Percentiles rank a stretch among this genome's conserved stretches.
Conservation (phyloP, 768 basidiomycete genomes). For the Rickenella mellea region DNA sequence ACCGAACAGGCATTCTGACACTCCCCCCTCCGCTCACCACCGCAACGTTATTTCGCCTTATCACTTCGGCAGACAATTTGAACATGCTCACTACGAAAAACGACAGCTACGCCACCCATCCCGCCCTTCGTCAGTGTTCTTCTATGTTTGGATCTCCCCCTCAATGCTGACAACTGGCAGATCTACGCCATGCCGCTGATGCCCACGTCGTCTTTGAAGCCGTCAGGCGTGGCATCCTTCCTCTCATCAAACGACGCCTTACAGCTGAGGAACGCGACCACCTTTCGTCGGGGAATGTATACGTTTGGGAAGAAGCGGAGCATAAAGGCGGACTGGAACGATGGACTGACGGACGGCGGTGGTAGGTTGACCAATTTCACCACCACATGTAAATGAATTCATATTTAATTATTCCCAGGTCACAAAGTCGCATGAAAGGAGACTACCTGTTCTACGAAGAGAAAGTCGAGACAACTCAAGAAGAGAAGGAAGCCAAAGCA, state of each 20-base stretch:
- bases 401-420: conserved; percentile 34
- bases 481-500: conserved; percentile 71
- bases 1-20: background rate
- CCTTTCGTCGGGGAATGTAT: conserved; percentile 63
- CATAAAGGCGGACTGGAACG: conserved; percentile 61
- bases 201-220: conserved; percentile 72
- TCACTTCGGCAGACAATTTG: too few species aligned
- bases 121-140: conserved; percentile 20
- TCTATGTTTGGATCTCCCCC: background rate
- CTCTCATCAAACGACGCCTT: conserved; percentile 64
- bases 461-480: conserved; percentile 71
- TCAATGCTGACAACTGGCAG: conserved; percentile 25
- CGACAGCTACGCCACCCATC: conserved; percentile 16
- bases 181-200: conserved; percentile 72
- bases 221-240: conserved; percentile 59
- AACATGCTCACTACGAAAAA: background rate
- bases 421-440: conserved; percentile 76
- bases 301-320: conserved; percentile 82
- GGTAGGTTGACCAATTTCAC: conserved; percentile 29
- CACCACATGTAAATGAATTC: background rate
- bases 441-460: conserved; percentile 81
- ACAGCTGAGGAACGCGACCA: conserved; percentile 61
- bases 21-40: background rate
- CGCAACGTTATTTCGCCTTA: background rate
- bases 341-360: conserved; percentile 78